Evolutionary conservation across 352 stramenopile genomes (phyloP), one percentile per base, ranked within the genome.

Genomic region (Phytophthora sp.): DNA sequence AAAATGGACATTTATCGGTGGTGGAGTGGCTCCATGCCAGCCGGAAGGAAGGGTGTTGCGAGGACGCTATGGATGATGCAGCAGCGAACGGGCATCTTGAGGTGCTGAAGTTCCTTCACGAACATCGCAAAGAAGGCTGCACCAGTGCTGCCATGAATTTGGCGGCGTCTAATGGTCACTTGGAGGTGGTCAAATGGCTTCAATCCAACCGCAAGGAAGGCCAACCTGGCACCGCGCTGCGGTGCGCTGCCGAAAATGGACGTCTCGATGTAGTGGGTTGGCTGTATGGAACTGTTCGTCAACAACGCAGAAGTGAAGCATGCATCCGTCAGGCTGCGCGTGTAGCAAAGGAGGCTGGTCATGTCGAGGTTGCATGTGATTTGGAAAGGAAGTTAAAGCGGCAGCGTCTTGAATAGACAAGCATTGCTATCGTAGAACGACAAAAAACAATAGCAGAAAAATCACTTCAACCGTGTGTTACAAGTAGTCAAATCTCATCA

Each of bases 301-400:
- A 49, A 12, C 48, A 61, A 24, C 57, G 49, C 9, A 56, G 57
- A 20, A 54, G 57, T n/a, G 48, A 60, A 35, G 46, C 57, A 23
- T 54, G 38, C 15, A 60, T 66, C 31, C 57, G 57, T 27, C 30
- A 35, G 2, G 57, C 57, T 7, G 49, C 39, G 10, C 46, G 48
- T 53, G 31, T n/a, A 20, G 58, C 49, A 18, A 66, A 24, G 34
- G 49, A 54, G 54, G 32, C 57, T 12, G 57, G 41, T 3, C 48
- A 66, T 39, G 15, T 24, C 26, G 41, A 49, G 3, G 58, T 66
- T 15, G 39, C 50, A 12, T 28, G 58, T 17, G 18, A 43, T 39
- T 41, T 66, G 12, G 58, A 66, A 11, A 30, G 21, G 31, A 66
- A 66, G 31, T n/a, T 66, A 20, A 66, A 66, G 50, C 50, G 57